Conservation (phyloP, 2,329 filamentous ascomycete genomes). For the Neofusicoccum parvum region DNA sequence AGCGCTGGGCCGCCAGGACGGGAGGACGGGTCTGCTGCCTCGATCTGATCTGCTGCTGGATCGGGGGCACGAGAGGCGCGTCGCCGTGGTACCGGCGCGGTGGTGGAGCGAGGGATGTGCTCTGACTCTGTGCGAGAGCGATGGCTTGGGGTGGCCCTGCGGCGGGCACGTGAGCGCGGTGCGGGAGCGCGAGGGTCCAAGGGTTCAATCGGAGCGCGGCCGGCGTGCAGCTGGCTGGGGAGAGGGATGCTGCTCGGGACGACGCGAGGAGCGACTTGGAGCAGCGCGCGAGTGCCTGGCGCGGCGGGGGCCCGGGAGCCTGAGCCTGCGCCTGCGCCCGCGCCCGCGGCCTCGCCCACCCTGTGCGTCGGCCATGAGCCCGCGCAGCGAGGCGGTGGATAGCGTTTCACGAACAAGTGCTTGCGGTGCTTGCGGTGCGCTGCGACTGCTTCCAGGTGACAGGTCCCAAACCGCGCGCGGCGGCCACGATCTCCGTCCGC, state of each 20-base stretch:
- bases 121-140: not conserved
- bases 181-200: no score
- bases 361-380: no score
- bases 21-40: not conserved
- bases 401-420: not conserved
- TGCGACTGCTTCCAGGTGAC: not conserved
- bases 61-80: constrained; percentile 2
- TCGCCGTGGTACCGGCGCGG: constrained; percentile 13
- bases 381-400: not conserved
- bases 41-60: constrained; percentile 14
- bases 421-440: no score
- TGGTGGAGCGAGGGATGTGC: constrained; percentile 11
- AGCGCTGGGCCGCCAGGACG: not conserved
- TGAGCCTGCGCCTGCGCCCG: no score
- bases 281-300: no score
- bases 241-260: not conserved
- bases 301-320: no score
- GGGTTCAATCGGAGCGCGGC: no score
- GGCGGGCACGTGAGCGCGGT: not conserved
- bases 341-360: no score
- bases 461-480: not conserved
- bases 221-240: not conserved
- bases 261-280: not conserved
- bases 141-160: not conserved
- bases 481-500: not conserved